A percentile compares a stretch with the other conserved stretches of the same genome.
Evolutionary conservation across 176 grass and related monocot genomes (phyloP).

Genomic region (Alopecurus myosuroides): DNA sequence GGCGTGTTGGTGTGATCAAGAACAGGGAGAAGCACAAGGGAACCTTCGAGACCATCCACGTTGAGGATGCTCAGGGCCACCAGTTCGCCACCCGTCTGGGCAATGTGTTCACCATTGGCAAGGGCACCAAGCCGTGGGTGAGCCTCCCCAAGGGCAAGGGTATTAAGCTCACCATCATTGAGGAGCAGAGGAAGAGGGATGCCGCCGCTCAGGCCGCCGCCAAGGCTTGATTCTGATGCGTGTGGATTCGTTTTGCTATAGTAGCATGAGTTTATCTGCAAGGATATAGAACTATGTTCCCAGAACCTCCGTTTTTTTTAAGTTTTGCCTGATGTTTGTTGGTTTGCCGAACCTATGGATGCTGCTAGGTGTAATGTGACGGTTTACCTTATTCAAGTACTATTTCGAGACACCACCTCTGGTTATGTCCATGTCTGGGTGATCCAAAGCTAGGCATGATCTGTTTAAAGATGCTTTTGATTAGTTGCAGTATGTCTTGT

Average conservation of each 20-base stretch:
- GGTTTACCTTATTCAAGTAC: slow-evolving; percentile 20
- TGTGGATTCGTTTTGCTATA: slow-evolving; percentile 26
- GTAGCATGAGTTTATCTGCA: slow-evolving; percentile 6
- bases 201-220: slow-evolving; percentile 23
- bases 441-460: neutral
- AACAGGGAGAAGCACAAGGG: slow-evolving; percentile 77
- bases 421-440: neutral
- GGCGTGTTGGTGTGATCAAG: slow-evolving; percentile 64
- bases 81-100: slow-evolving; percentile 50
- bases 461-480: neutral
- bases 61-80: slow-evolving; percentile 61
- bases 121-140: slow-evolving; percentile 60
- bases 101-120: slow-evolving; percentile 67
- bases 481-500: neutral
- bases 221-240: slow-evolving; percentile 15
- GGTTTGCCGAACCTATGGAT: slow-evolving; percentile 9
- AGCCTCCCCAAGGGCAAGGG: slow-evolving; percentile 61
- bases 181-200: slow-evolving; percentile 53
- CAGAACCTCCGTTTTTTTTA: slow-evolving; percentile 4
- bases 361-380: slow-evolving; percentile 7
- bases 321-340: slow-evolving; percentile 20
- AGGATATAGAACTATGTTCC: slow-evolving; percentile 26
- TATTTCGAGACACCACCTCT: neutral
- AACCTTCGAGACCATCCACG: slow-evolving; percentile 63
- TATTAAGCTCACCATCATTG: slow-evolving; percentile 67